Base-by-base conservation (phyloP, 2,329 filamentous ascomycete species). In the Amauroascus niger region DNA sequence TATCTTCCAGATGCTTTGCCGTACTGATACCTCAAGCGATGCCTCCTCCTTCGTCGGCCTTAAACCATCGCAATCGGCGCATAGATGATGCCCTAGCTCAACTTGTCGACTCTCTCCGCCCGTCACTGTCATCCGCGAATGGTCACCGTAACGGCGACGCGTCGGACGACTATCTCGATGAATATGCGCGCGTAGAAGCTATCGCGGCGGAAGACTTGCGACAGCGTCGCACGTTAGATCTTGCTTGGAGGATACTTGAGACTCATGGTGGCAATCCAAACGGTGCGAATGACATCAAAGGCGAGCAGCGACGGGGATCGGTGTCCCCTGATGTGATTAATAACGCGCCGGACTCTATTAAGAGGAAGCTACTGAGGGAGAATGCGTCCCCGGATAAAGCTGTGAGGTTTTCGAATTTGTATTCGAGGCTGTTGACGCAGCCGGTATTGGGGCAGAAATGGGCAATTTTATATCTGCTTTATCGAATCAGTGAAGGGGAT, bases 391-490 rank as follows among this genome's bases (percentile, higher is more conserved):
- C 76, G 20, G 82, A 81, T 62, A 80, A 90, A 69, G 88, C 90
- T 2, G 77, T 91, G 18, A 81, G 84, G 57, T 95, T 96, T 70
- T 86, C 88, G 22, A 94, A 95, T 65, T 79, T 98, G 26, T 95
- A 96, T 71, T 88, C 88, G 32, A 81, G 88, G 54, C 79, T 98
- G 16, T 76, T 96, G 24, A 87, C 88, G n/a, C 82, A 96, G 60
- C 90, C 90, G 0, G 90, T 97, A 5, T 78, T 98, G 43, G 86
- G 87, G 63, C 87, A 95, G 69, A 98, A 98, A 78, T 97, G 90
- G 89, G 88, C 87, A 2, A 96, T 98, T 60, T 77, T 98, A 18
- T 94, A 94, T 67, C 82, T 98, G 40, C 79, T 98, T 40, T 86
- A 93, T 67, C 83, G 88, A 62, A 79, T 96, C 46, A 83, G 87